phyloP scores from a whole-genome alignment of 441 rosid genomes.

The Eruca vesicaria region DNA sequence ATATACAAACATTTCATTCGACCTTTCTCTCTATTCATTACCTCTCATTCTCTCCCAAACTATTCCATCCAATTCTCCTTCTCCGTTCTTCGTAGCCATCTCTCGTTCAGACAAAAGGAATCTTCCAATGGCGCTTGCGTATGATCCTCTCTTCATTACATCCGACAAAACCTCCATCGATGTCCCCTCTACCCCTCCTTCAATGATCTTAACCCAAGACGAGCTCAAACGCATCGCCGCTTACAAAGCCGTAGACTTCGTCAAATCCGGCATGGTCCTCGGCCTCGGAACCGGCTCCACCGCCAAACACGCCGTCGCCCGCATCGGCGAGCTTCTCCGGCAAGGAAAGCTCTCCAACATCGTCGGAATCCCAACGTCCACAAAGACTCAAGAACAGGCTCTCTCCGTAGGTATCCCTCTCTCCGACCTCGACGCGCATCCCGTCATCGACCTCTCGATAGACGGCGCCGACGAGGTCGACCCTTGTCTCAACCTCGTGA shows the following conservation, averaged over 20 bases:
- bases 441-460: conserved; percentile 74
- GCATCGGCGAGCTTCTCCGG: conserved; percentile 73
- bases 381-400: conserved; percentile 74
- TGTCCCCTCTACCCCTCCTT: conserved; percentile 35
- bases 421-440: conserved; percentile 74
- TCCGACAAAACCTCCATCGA: conserved; percentile 55
- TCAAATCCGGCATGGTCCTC: conserved; percentile 90
- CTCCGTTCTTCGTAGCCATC: background rate
- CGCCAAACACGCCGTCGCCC: conserved; percentile 87
- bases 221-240: conserved; percentile 87
- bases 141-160: conserved; percentile 44
- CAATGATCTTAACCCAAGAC: conserved; percentile 62
- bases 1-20: background rate
- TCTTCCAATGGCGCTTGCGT: conserved; percentile 63
- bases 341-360: conserved; percentile 70
- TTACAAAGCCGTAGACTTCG: conserved; percentile 89
- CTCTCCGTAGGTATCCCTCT: conserved; percentile 76
- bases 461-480: conserved; percentile 99
- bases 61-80: no score
- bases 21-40: no score
- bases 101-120: no score
- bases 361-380: conserved; percentile 85
- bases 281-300: conserved; percentile 98
- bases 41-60: no score
- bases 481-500: conserved; percentile 68